A percentile compares a stretch with the other conserved stretches of the same genome.
Conservation (phyloP, 371 early-diverging fungal genomes). For the Coemansia sp. region DNA sequence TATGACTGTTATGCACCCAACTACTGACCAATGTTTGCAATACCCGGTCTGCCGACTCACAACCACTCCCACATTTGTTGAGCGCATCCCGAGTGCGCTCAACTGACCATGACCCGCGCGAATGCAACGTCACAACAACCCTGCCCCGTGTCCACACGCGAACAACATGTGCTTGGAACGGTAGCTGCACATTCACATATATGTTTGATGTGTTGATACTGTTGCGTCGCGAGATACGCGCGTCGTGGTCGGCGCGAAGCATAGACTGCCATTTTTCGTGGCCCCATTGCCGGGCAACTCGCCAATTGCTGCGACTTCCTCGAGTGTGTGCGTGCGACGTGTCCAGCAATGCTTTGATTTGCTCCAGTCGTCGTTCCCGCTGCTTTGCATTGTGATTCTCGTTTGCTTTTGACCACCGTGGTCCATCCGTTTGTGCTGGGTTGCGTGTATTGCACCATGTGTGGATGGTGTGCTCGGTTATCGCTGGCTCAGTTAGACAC, state of each 20-base stretch:
- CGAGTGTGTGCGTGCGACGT: not conserved
- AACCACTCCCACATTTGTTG: not conserved
- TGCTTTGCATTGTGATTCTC: not conserved
- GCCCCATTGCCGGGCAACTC: not conserved
- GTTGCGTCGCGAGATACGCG: not conserved
- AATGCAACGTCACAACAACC: not conserved
- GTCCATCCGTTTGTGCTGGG: too few relatives aligned
- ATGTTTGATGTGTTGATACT: not conserved
- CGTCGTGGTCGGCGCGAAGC: not conserved
- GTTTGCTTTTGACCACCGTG: not conserved
- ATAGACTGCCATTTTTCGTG: not conserved
- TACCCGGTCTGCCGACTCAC: not conserved
- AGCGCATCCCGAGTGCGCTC: not conserved
- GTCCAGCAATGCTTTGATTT: not conserved
- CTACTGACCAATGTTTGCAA: not conserved
- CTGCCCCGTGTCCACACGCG: not conserved
- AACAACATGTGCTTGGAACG: not conserved
- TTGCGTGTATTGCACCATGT: too few relatives aligned
- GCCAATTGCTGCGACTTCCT: not conserved
- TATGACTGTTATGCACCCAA: not conserved
- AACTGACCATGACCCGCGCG: not conserved
- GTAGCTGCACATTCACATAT: not conserved
- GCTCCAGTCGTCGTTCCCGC: not conserved
- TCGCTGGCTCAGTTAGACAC: constrained; percentile 2
- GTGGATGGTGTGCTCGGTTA: not conserved